Conservation (phyloP, 495 filamentous ascomycete species). For the Aspergillus hancockii region DNA sequence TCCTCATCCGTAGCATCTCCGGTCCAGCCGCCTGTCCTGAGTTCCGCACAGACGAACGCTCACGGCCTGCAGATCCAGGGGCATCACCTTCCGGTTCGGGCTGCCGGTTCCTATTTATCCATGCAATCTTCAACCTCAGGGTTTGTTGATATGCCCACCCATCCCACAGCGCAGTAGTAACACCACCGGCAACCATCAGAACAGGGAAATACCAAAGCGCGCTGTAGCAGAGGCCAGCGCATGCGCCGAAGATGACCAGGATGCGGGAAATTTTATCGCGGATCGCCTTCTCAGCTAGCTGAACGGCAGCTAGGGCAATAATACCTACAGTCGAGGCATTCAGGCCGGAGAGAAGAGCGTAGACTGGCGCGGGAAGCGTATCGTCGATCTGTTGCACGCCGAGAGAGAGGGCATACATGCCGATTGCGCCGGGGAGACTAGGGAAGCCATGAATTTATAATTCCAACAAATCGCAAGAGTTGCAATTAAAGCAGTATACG, state of each 20-base stretch:
- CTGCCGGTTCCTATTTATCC: conserved; percentile 22
- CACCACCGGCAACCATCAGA: conserved; percentile 62
- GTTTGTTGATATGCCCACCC: conserved; percentile 49
- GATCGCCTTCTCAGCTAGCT: conserved; percentile 73
- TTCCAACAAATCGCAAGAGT: not conserved
- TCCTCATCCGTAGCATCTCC: conserved; percentile 10
- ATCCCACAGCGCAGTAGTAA: conserved; percentile 62
- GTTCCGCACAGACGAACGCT: not conserved
- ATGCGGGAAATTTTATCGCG: conserved; percentile 69
- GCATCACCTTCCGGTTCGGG: conserved; percentile 11
- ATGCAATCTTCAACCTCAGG: conserved; percentile 23
- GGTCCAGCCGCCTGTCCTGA: not conserved
- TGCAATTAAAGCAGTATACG: conserved; percentile 6
- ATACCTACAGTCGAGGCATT: conserved; percentile 81
- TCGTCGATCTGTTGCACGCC: conserved; percentile 64
- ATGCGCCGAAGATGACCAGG: conserved; percentile 67
- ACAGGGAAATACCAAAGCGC: conserved; percentile 83
- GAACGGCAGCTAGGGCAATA: conserved; percentile 74
- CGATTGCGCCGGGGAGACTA: conserved; percentile 73
- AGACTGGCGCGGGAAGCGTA: conserved; percentile 64
- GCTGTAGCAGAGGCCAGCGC: conserved; percentile 72
- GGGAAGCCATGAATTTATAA: conserved; percentile 9
- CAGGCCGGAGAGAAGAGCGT: conserved; percentile 75
- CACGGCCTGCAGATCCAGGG: not conserved
- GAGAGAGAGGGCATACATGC: conserved; percentile 71